These are phyloP conservation scores for Monilinia aucupariae DNA, from an alignment of 2,329 filamentous ascomycete species.

Conservation along the genomic window DNA sequence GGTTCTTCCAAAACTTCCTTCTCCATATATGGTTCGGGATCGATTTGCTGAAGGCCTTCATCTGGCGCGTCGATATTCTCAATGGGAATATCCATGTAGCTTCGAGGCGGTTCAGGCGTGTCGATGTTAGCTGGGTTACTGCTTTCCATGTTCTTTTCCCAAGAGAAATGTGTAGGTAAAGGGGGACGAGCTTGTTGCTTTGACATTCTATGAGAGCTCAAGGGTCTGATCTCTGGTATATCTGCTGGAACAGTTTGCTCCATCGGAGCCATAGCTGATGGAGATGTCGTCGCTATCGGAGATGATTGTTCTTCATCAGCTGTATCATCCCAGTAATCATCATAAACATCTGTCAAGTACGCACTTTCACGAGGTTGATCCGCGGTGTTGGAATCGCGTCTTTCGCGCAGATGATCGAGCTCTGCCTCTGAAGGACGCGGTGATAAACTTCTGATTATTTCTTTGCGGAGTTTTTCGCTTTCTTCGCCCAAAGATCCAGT, in stretches of 20 bases:
- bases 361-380: slow-evolving; percentile 48
- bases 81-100: neutral
- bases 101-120: neutral
- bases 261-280: neutral
- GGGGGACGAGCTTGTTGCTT: slow-evolving; percentile 20
- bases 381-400: neutral
- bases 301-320: slow-evolving; percentile 36
- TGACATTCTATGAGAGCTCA: slow-evolving; percentile 26
- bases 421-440: slow-evolving; percentile 39
- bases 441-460: slow-evolving; percentile 67
- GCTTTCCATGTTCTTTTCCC: slow-evolving; percentile 29
- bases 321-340: slow-evolving; percentile 57
- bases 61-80: neutral
- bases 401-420: slow-evolving; percentile 16
- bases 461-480: slow-evolving; percentile 65
- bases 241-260: slow-evolving; percentile 29
- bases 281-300: slow-evolving; percentile 3
- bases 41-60: neutral
- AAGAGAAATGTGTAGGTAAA: slow-evolving; percentile 30
- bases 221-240: slow-evolving; percentile 22
- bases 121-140: neutral
- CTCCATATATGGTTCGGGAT: slow-evolving; percentile 9
- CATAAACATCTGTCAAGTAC: slow-evolving; percentile 61
- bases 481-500: slow-evolving; percentile 44
- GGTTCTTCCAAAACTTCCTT: slow-evolving; percentile 6